Base-by-base conservation (phyloP, 352 stramenopile genomes). In the Phytophthora tubulina region DNA sequence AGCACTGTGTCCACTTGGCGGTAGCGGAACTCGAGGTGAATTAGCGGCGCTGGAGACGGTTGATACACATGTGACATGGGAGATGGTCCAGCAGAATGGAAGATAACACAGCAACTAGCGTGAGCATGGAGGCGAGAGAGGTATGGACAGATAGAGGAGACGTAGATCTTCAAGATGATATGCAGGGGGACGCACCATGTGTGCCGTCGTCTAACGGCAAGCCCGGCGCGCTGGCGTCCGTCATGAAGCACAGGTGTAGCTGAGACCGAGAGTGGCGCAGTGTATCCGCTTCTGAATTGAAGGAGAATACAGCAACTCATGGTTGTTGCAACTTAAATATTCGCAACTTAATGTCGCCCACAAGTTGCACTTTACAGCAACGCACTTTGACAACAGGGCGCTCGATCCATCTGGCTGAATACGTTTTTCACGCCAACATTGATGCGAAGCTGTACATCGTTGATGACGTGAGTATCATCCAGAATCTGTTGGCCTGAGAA, bases 1-100 rank as follows among this genome's bases (percentile, higher is more conserved):
- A 95, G 77, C 27, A 92, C 77, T 3, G 85, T 95, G 63, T 95
- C 88, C 44, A 95, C 86, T 67, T 95, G 86, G 15, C 85, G 88
- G 70, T 91, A 94, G 52, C 86, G 75, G 66, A 94, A 92, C 70
- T 94, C 86, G 44, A 95, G 67, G 64, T 90, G 84, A 60, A 94
- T 86, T 53, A 92, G 49, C 11, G 86, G 85, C 31, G 55, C 85
- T 87, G 50, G 1, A 70, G 31, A 31, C n/a, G 51, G 14, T 65
- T 60, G 54, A 72, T 55, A 72, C 32, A 50, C 41, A 65, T 53
- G 55, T 3, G 50, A 61, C 21, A 61, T 3, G 21, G 45, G n/a
- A 27, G 41, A 48, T 63, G 14, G 54, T 6, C 17, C 9, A 49
- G 27, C 27, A 17, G 44, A 36, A 41, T 35, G 42, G 27, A 48